A percentile compares a stretch with the other conserved stretches of the same genome.
phyloP scores from a whole-genome alignment of 371 early-diverging fungal species.

The Funneliformis caledonium region DNA sequence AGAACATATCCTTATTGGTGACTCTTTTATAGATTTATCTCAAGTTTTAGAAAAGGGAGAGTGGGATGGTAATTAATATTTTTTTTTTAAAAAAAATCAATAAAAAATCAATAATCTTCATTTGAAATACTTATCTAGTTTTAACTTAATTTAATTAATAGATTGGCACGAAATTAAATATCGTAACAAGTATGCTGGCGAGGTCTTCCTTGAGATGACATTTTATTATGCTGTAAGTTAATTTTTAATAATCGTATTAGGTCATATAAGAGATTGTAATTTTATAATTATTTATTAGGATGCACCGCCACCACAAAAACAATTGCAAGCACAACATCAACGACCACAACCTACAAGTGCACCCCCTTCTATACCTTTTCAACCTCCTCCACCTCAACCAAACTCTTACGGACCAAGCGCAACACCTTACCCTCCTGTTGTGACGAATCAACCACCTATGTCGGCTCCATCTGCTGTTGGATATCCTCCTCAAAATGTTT shows the following conservation, averaged over 20 bases:
- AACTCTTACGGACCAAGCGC: background rate
- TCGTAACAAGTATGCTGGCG: slow-evolving; percentile 44
- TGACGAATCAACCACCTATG: background rate
- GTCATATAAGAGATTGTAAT: background rate
- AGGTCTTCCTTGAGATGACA: slow-evolving; percentile 50
- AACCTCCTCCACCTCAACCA: background rate
- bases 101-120: background rate
- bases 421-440: background rate
- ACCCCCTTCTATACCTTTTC: background rate
- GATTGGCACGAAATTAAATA: slow-evolving; percentile 43
- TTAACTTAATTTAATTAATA: slow-evolving; percentile 15
- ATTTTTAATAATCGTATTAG: background rate
- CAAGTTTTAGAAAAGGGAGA: slow-evolving; percentile 46
- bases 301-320: background rate
- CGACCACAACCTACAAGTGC: background rate
- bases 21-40: slow-evolving; percentile 43
- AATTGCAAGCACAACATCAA: background rate
- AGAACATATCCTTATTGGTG: slow-evolving; percentile 46
- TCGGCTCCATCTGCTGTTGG: background rate
- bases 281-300: background rate
- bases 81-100: background rate
- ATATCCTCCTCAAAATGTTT: background rate
- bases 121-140: background rate
- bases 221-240: slow-evolving; percentile 49
- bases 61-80: slow-evolving; percentile 43